Evolutionary conservation across 1,284 basidiomycete genomes (phyloP), one percentile per base, ranked within the genome.

Genomic region (Pseudozyma hubeiensis): DNA sequence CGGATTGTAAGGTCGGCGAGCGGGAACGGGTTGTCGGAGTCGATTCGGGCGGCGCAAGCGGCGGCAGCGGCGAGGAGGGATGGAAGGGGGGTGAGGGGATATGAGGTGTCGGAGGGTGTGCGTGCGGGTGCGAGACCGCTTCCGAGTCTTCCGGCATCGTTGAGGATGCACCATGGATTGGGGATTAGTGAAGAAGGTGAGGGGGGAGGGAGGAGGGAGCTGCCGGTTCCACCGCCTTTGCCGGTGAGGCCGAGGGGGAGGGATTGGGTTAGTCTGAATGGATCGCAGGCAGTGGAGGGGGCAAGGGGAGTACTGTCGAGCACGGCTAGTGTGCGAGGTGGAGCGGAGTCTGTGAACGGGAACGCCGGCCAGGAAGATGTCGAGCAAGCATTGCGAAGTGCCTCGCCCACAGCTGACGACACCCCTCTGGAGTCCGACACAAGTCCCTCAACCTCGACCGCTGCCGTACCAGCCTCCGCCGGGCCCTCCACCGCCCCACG

Each of bases 21-120:
- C 40, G 16, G 72, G 13, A 70, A 54, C 4, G 64, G 75, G 11
- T 51, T 77, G 3, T 58, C 56, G 5, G 70, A 64, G 17, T 62
- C 64, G 13, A 64, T 77, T 24, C 66, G 70, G 9, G 75, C 75
- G 13, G 69, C 65, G 7, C 70, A 73, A 31, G 66, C 75, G 6
- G 75, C 75, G n/a, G 54, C 70, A 4, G 52, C 67, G n/a, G 58
- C 68, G 13, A 44, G 73, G 17, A 41, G 61, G 7, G 52, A 61
- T 17, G 14, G 45, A 30, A 44, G 67, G 13, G 33, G 48, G 45
- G 14, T 34, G 14, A 33, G 53, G 8, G 37, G 35, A 13, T 46
- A 67, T 30, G 53, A 58, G 39, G 53, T 44, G 11, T 57, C 58
- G 24, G 53, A 45, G 2, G 61, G 58, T n/a, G 24, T 61, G 24